Evolutionary conservation across 2,329 filamentous ascomycete species (phyloP), one percentile per base, ranked within the genome.

Genomic region (Pseudogymnoascus sp.): DNA sequence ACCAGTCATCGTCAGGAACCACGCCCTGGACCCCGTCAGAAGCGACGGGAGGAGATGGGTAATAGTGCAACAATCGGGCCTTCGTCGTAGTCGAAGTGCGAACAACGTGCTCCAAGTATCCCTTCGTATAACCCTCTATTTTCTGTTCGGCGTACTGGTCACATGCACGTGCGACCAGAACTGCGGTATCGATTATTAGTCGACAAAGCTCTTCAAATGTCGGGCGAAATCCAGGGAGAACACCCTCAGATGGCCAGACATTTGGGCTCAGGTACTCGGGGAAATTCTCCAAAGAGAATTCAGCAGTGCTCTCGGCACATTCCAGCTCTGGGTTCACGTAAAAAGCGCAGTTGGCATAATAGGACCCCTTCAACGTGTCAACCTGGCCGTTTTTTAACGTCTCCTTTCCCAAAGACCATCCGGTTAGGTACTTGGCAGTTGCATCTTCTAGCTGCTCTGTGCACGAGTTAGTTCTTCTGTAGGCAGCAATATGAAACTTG

Each of bases 11-110:
- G 66, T 91, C 87, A 62, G 79, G 79, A 42, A 75, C 75, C 7
- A 74, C 72, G 12, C 71, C 77, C 39, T 73, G 73, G n/a, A 69
- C 70, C 23, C 64, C 40, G 67, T 75, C 67, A 66, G 75, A 71
- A 14, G 74, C 72, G 14, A 71, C 69, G 12, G 75, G 68, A 14
- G 71, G 71, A 72, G 81, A 81, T 1, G 93, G 93, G 70, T 93
- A 97, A 76, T 99, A 99, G 77, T 99, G 95, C 69, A 97, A 78
- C 29, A 99, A 80, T 11, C 95, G 82, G 1, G 95, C 95, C 76
- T 99, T 97, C 39, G 91, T 96, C 0, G 90, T 96, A 36, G 86
- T 87, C 60, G 91, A 96, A 0, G 86, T 89, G 74, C 86, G 85
- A 59, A 99, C 93, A 5, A 97, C 90, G 62, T 86, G 85, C 77